Evolutionary conservation across 495 filamentous ascomycete species (phyloP).

Genomic region (Penicillium samsonianum): DNA sequence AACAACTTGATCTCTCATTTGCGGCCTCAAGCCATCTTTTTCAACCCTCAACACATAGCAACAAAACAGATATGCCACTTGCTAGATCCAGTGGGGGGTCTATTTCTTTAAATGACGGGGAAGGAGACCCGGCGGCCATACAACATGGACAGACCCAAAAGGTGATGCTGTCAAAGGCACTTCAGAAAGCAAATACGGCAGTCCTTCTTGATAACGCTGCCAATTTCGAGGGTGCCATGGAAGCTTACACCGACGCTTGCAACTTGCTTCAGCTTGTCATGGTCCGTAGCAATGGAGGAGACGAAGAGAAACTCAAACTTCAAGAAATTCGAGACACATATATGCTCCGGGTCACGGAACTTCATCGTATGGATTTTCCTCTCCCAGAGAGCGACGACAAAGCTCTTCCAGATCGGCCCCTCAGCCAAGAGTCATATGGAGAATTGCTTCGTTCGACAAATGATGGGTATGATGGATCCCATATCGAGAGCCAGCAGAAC

Average conservation of each 20-base stretch:
- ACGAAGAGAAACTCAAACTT: constrained; percentile 80
- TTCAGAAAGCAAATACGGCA: constrained; percentile 93
- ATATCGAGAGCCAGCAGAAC: constrained; percentile 23
- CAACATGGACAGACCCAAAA: constrained; percentile 68
- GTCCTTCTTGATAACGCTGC: constrained; percentile 93
- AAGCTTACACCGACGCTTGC: constrained; percentile 90
- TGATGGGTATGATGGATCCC: constrained; percentile 49
- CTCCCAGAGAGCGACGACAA: constrained; percentile 60
- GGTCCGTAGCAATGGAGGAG: constrained; percentile 72
- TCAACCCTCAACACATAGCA: constrained; percentile 23
- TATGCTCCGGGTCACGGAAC: constrained; percentile 79
- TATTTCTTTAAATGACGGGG: constrained; percentile 27
- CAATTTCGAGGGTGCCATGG: constrained; percentile 89
- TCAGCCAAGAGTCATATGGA: constrained; percentile 63
- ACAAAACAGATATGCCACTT: constrained; percentile 10
- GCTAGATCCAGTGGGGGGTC: constrained; percentile 31
- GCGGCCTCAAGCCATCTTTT: constrained; percentile 25
- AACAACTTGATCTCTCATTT: constrained; percentile 31
- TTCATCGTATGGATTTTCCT: constrained; percentile 66
- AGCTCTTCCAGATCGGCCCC: constrained; percentile 75
- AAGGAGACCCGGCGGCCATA: constrained; percentile 35
- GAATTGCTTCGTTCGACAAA: constrained; percentile 49
- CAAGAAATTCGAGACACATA: constrained; percentile 90
- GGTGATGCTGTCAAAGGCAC: constrained; percentile 86
- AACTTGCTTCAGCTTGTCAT: constrained; percentile 83